A percentile compares a stretch with the other conserved stretches of the same genome.
Evolutionary conservation across 768 basidiomycete genomes (phyloP).

Genomic region (Tulasnella sp.): DNA sequence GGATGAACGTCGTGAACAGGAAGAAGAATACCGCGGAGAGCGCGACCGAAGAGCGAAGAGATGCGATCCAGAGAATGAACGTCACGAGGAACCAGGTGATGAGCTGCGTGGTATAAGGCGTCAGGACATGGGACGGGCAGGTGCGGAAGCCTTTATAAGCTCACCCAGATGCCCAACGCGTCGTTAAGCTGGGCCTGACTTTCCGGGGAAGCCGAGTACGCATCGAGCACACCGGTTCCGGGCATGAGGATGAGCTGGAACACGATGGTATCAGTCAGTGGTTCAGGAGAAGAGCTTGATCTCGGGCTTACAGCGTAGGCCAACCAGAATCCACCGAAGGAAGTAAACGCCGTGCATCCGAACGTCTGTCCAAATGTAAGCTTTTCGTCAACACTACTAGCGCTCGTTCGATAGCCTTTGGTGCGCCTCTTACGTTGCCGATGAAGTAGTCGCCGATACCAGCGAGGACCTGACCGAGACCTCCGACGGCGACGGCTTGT

Average conservation of each 20-base stretch:
- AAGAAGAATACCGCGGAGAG: conserved; percentile 41
- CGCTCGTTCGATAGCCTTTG: background rate
- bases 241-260: background rate
- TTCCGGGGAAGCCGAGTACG: conserved; percentile 30
- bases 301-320: background rate
- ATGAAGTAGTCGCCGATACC: conserved; percentile 71
- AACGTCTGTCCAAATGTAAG: background rate
- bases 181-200: conserved; percentile 20
- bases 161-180: conserved; percentile 52
- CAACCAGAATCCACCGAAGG: conserved; percentile 10
- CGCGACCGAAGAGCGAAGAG: conserved; percentile 39
- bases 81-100: conserved; percentile 65
- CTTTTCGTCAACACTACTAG: background rate
- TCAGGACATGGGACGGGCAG: background rate
- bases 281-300: background rate
- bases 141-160: background rate
- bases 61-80: conserved; percentile 27
- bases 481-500: conserved; percentile 78
- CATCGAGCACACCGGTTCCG: conserved; percentile 28
- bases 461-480: conserved; percentile 73
- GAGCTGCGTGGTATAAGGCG: conserved; percentile 29
- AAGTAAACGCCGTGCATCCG: conserved; percentile 3
- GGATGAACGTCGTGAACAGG: conserved; percentile 42
- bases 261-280: background rate
- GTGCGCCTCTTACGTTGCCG: conserved; percentile 5